A percentile compares a stretch with the other conserved stretches of the same genome.
These are phyloP conservation scores for Plasmodium yoelii DNA, from an alignment of 169 alveolate species.

Conservation along the genomic window DNA sequence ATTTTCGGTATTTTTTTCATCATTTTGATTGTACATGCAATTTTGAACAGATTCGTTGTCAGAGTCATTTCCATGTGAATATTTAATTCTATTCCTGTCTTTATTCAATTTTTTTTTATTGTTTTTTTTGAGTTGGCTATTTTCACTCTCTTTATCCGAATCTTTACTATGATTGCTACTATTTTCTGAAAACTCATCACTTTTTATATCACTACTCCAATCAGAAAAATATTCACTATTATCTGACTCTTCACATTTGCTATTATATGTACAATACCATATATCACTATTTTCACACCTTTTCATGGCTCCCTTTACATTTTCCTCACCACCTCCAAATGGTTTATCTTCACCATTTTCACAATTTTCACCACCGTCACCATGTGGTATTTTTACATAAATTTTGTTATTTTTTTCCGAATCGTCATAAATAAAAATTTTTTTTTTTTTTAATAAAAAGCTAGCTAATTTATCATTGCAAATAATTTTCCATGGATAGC, in stretches of 20 bases:
- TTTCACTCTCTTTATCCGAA: no score
- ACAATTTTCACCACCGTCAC: not conserved
- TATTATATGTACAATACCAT: not conserved
- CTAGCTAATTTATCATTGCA: constrained; percentile 54
- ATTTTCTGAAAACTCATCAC: no score
- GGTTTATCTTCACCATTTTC: not conserved
- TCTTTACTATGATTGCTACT: no score
- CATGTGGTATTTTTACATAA: constrained; percentile 2
- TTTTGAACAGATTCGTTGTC: no score
- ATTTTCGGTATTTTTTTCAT: not conserved
- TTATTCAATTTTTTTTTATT: not conserved
- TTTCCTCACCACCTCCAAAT: no score
- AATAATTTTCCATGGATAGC: constrained; percentile 69
- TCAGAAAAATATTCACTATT: not conserved
- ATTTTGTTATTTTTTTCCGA: constrained; percentile 9
- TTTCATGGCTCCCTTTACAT: not conserved
- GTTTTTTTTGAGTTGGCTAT: not conserved
- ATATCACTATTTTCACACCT: not conserved
- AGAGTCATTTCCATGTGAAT: no score
- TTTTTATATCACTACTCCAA: not conserved
- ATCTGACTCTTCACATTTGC: constrained; percentile 3
- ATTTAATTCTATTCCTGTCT: not conserved
- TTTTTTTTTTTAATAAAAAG: constrained; percentile 30
- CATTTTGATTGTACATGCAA: not conserved
- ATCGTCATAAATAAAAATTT: constrained; percentile 23